Evolutionary conservation across 108 stramenopile genomes (phyloP).

Genomic region (Cyclotella sp.): DNA sequence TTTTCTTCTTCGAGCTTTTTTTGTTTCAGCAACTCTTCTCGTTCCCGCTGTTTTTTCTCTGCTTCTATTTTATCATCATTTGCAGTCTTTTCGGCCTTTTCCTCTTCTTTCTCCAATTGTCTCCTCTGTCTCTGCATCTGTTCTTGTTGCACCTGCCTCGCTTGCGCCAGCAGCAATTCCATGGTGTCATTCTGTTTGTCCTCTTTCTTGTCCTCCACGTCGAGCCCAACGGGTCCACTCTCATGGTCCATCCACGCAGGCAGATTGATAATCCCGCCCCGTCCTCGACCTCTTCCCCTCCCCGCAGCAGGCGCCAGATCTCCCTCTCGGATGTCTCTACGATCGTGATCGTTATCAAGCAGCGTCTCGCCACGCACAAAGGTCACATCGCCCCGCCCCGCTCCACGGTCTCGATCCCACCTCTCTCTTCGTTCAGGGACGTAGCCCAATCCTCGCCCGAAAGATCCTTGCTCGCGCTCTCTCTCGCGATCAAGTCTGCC

Average conservation of each 20-base stretch:
- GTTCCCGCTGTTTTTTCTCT: slow-evolving; percentile 7
- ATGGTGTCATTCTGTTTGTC: slow-evolving; percentile 31
- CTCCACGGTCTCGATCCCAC: neutral
- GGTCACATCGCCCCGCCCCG: neutral
- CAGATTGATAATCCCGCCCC: slow-evolving; percentile 23
- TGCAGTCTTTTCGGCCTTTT: neutral
- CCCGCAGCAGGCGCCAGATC: slow-evolving; percentile 3
- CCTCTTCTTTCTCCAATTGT: neutral
- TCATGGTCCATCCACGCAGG: slow-evolving; percentile 44
- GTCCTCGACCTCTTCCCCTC: slow-evolving; percentile 33
- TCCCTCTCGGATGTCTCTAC: neutral
- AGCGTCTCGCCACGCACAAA: slow-evolving; percentile 5
- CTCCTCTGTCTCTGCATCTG: neutral
- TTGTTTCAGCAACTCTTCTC: neutral
- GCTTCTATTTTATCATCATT: neutral
- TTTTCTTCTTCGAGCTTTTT: slow-evolving; percentile 24
- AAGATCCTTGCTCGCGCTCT: neutral
- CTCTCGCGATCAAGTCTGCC: neutral
- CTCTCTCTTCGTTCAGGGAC: neutral
- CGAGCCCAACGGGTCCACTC: slow-evolving; percentile 7
- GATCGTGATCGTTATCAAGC: slow-evolving; percentile 13
- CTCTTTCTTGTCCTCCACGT: neutral
- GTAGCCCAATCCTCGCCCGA: slow-evolving; percentile 4
- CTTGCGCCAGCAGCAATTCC: slow-evolving; percentile 45
- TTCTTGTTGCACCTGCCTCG: slow-evolving; percentile 40